phyloP scores from a whole-genome alignment of 257 asterid species.

The Linderniella brevidens region DNA sequence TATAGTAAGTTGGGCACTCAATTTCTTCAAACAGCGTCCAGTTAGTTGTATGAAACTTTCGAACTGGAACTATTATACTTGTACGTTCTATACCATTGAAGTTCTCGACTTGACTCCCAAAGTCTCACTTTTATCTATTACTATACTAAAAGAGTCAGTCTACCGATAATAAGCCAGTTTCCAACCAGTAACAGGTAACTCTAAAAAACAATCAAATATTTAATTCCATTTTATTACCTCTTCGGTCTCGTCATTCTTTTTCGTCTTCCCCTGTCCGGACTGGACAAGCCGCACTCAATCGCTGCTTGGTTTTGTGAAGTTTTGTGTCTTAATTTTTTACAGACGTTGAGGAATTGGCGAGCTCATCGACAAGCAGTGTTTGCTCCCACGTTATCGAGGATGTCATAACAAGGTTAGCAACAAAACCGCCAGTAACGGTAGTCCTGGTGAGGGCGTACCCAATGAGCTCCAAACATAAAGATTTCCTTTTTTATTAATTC shows the following conservation, averaged over 20 bases:
- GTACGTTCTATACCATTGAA: too few species aligned
- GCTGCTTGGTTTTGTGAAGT: not conserved
- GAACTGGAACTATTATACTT: too few species aligned
- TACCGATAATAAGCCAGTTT: too few species aligned
- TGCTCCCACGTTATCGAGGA: constrained; percentile 81
- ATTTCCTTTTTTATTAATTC: constrained; percentile 4
- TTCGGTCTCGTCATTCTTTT: constrained; percentile 21
- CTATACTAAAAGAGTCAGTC: too few species aligned
- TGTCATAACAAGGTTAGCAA: constrained; percentile 80
- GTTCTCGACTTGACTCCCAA: too few species aligned
- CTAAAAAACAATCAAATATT: too few species aligned
- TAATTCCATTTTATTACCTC: constrained; percentile 15
- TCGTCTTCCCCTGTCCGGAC: constrained; percentile 13
- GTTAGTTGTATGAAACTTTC: too few species aligned
- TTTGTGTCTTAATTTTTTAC: not conserved
- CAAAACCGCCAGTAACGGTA: constrained; percentile 53
- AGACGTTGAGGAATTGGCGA: constrained; percentile 34
- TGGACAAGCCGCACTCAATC: constrained; percentile 8
- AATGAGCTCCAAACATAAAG: constrained; percentile 77
- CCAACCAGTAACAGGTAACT: too few species aligned
- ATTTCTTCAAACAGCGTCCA: too few species aligned
- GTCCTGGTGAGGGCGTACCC: constrained; percentile 82
- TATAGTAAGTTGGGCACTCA: too few species aligned
- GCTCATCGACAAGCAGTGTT: constrained; percentile 58
- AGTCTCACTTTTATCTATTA: too few species aligned